Evolutionary conservation across 306 rosid genomes (phyloP).

Genomic region (Quercus aquifolioides): DNA sequence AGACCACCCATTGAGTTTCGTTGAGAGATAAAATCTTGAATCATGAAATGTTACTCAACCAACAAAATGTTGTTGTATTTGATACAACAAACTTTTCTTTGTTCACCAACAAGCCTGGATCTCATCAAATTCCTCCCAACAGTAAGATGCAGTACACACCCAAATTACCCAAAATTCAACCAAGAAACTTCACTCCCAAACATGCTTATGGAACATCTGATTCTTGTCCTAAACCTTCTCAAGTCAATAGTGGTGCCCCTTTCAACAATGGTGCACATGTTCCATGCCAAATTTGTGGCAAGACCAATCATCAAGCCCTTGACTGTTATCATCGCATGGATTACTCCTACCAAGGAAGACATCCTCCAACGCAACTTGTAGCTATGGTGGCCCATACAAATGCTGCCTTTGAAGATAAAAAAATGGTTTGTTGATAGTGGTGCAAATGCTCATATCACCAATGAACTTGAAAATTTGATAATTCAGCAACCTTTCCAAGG

Average conservation of each 20-base stretch:
- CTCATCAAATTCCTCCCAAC: neutral
- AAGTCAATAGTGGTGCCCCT: neutral
- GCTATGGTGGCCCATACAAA: neutral
- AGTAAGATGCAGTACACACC: neutral
- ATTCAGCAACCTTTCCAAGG: neutral
- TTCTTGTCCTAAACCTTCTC: neutral
- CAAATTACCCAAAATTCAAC: neutral
- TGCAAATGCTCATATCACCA: neutral
- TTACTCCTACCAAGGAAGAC: neutral
- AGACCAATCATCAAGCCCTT: neutral
- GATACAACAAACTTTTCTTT: neutral
- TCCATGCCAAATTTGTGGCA: neutral
- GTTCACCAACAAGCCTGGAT: neutral
- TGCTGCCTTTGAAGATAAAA: neutral
- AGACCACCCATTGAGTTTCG: neutral
- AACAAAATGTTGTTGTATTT: neutral
- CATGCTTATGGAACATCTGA: too few species aligned
- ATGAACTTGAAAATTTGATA: neutral
- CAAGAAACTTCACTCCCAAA: neutral
- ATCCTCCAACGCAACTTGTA: neutral
- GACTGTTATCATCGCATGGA: neutral
- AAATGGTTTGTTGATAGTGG: neutral
- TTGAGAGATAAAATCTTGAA: neutral
- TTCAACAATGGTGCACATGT: neutral
- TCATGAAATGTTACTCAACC: neutral